Conservation (phyloP, 2,329 filamentous ascomycete species). For the Orbilia ellipsospora region DNA sequence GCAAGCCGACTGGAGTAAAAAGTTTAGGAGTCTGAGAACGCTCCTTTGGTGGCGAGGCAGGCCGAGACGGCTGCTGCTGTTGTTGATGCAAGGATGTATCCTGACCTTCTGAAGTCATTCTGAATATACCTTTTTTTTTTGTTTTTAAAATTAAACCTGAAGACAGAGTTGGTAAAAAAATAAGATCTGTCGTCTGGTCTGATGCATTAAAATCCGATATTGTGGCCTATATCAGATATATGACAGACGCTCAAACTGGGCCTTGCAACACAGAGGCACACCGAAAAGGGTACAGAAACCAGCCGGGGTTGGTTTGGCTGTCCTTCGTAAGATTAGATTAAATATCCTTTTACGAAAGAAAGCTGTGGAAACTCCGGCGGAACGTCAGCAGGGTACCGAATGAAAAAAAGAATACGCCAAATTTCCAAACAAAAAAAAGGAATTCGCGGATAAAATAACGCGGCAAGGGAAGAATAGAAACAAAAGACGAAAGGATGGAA, state of each 20-base stretch:
- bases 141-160: too few species aligned
- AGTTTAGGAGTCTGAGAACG: slow-evolving; percentile 51
- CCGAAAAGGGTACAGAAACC: neutral
- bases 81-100: slow-evolving; percentile 14
- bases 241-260: neutral
- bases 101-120: slow-evolving; percentile 47
- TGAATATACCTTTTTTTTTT: neutral
- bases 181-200: neutral
- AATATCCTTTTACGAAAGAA: slow-evolving; percentile 10
- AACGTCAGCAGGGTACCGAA: slow-evolving; percentile 3
- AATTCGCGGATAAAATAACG: neutral
- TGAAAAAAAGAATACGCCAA: neutral
- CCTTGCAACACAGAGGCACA: slow-evolving; percentile 6
- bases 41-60: slow-evolving; percentile 48
- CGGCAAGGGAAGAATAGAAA: neutral
- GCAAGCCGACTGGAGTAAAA: slow-evolving; percentile 29
- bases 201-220: slow-evolving; percentile 10
- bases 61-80: slow-evolving; percentile 39
- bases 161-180: neutral
- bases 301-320: slow-evolving; percentile 6
- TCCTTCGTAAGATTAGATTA: slow-evolving; percentile 12
- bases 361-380: slow-evolving; percentile 3
- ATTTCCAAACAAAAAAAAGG: neutral
- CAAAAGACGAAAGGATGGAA: neutral
- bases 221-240: slow-evolving; percentile 28